Base-by-base conservation (phyloP, 1,284 basidiomycete genomes). In the Pulveroboletus sp. region DNA sequence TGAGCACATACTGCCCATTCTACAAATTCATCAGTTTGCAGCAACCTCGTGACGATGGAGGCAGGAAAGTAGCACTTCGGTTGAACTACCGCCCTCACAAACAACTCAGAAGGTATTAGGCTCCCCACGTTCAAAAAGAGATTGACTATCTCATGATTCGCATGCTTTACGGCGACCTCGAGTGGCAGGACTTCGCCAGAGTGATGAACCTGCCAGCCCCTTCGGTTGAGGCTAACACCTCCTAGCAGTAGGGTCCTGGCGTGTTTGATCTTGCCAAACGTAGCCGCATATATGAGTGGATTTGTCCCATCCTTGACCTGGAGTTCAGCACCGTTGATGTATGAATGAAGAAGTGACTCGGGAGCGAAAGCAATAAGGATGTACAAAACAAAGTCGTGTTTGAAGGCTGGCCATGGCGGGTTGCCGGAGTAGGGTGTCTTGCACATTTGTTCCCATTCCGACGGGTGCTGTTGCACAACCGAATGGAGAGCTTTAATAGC, bases 21-120 rank as follows among this genome's bases (percentile, higher is more conserved):
- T 4, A 24, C 37, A 21, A 57, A 56, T n/a, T 56, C 41, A n/a
- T 56, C 56, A 0, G 56, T 44, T 32, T 57, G 56, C 10, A 56
- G 3, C 6, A 56, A 37, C 11, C 37, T 56, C 1, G 42, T 8
- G 1, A 24, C 13, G 26, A 35, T 29, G n/a, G 1, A 1, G 19
- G 32, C 9, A 12, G 29, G 11, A 21, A 15, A 29, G 19, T 0
- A 0, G 8, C 12, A 0, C 6, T 37, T 1, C 4, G 0, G 36
- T 15, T 37, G 36, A 37, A 37, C 6, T 19, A 57, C 6, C 2
- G 15, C 10, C 1, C 1, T 1, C 1, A 10, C 33, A 32, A 55
- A 47, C 41, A 59, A 21, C 3, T n/a, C 7, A 0, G 26, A 4
- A 12, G 50, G 56, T 4, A 59, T 35, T 16, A 4, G 32, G 19